These are phyloP conservation scores for Tuber aestivum DNA, from an alignment of 495 filamentous ascomycete genomes.

Conservation along the genomic window DNA sequence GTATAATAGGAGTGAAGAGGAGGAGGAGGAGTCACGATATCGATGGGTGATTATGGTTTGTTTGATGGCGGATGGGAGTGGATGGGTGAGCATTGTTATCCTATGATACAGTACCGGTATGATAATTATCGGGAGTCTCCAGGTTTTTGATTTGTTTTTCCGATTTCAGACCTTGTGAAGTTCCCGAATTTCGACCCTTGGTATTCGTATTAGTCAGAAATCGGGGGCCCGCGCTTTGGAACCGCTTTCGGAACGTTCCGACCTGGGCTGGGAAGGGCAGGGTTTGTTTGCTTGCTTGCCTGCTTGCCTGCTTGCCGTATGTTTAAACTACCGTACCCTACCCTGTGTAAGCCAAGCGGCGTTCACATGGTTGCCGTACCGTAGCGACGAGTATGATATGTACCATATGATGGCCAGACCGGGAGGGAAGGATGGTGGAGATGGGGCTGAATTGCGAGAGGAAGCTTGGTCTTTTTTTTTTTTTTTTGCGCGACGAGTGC, in stretches of 20 bases:
- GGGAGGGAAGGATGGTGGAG: conserved; percentile 1
- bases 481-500: neutral
- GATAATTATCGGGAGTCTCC: neutral
- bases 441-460: neutral
- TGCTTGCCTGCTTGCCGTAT: conserved; percentile 22
- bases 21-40: too few species aligned
- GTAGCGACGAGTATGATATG: too few species aligned
- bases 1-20: neutral
- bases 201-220: conserved; percentile 34
- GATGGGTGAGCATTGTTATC: too few species aligned
- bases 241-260: conserved; percentile 29
- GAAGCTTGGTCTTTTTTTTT: neutral
- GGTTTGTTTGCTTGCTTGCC: too few species aligned
- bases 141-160: neutral
- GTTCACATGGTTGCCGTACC: conserved; percentile 8
- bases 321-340: conserved; percentile 20
- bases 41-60: too few species aligned
- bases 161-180: conserved; percentile 27
- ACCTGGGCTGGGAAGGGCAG: conserved; percentile 15
- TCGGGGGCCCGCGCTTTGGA: conserved; percentile 9
- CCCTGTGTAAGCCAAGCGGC: conserved; percentile 23
- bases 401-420: conserved; percentile 3
- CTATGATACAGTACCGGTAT: neutral
- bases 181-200: conserved; percentile 25
- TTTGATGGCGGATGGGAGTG: too few species aligned